These are phyloP conservation scores for Starmerella bacillaris DNA, from an alignment of 805 yeast genomes.

Conservation along the genomic window DNA sequence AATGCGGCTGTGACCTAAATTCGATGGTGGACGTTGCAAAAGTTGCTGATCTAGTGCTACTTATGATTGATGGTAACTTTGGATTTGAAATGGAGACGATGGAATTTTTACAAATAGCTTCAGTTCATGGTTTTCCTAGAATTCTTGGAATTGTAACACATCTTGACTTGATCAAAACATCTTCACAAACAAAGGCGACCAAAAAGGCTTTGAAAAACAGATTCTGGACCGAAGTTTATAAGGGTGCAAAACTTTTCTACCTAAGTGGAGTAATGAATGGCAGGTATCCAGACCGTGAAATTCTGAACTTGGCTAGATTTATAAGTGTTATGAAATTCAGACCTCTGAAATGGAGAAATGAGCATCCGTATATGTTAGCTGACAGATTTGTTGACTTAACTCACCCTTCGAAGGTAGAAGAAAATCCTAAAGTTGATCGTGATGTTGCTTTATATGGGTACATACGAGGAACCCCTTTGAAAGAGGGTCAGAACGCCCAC, in stretches of 20 bases:
- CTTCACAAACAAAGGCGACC: slow-evolving; percentile 72
- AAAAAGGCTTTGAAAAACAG: slow-evolving; percentile 83
- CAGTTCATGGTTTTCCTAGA: slow-evolving; percentile 98
- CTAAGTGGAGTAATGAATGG: slow-evolving; percentile 92
- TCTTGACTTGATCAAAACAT: slow-evolving; percentile 80
- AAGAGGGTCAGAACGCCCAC: slow-evolving; percentile 61
- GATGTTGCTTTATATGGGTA: slow-evolving; percentile 86
- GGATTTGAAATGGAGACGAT: slow-evolving; percentile 99
- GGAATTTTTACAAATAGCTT: slow-evolving; percentile 92
- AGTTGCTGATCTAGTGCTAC: slow-evolving; percentile 75
- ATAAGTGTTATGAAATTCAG: slow-evolving; percentile 95
- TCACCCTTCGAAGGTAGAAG: slow-evolving; percentile 66
- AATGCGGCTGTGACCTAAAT: slow-evolving; percentile 79
- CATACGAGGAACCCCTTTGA: slow-evolving; percentile 79
- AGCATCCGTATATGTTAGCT: slow-evolving; percentile 83
- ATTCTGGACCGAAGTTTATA: slow-evolving; percentile 97
- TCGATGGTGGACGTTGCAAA: slow-evolving; percentile 95
- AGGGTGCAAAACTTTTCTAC: slow-evolving; percentile 90
- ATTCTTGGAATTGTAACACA: slow-evolving; percentile 92
- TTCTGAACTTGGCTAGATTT: slow-evolving; percentile 75
- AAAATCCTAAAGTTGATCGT: slow-evolving; percentile 69
- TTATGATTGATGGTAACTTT: slow-evolving; percentile 88
- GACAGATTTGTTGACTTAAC: slow-evolving; percentile 89
- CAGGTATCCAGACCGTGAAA: slow-evolving; percentile 92
- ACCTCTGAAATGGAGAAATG: slow-evolving; percentile 98